These are phyloP conservation scores for Sechiopsis laciniata DNA, from an alignment of 306 rosid genomes.

Conservation along the genomic window DNA sequence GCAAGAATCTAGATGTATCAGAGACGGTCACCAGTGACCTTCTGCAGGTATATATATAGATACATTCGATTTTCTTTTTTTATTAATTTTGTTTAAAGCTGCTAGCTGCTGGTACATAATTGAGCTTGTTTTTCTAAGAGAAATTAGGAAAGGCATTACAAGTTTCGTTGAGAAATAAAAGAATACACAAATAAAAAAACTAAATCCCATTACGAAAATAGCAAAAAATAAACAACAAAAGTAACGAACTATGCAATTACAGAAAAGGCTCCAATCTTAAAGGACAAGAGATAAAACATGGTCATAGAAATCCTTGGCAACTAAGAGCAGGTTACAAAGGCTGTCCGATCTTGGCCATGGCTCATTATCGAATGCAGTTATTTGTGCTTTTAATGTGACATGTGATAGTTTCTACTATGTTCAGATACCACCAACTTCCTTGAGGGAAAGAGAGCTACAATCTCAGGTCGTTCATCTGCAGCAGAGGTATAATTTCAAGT, in stretches of 20 bases:
- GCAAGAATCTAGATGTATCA: slow-evolving; percentile 50
- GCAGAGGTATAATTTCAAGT: slow-evolving; percentile 52
- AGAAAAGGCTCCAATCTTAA: not conserved
- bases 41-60: slow-evolving; percentile 46
- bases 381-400: not conserved
- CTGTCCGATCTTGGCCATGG: not conserved
- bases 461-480: slow-evolving; percentile 59
- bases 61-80: too few species aligned
- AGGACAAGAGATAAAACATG: not conserved
- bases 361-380: not conserved
- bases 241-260: not conserved
- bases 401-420: slow-evolving; percentile 15
- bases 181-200: not conserved
- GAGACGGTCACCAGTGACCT: slow-evolving; percentile 51
- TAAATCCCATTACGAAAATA: not conserved
- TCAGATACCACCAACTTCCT: slow-evolving; percentile 49
- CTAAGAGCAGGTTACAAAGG: not conserved
- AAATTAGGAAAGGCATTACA: not conserved
- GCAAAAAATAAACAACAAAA: not conserved
- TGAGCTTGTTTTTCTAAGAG: not conserved
- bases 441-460: slow-evolving; percentile 63
- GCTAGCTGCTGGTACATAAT: not conserved
- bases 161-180: too few species aligned
- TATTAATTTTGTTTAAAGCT: too few species aligned
- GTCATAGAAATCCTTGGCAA: not conserved